phyloP scores from a whole-genome alignment of 305 asterid genomes.

The Solanum hybrid region DNA sequence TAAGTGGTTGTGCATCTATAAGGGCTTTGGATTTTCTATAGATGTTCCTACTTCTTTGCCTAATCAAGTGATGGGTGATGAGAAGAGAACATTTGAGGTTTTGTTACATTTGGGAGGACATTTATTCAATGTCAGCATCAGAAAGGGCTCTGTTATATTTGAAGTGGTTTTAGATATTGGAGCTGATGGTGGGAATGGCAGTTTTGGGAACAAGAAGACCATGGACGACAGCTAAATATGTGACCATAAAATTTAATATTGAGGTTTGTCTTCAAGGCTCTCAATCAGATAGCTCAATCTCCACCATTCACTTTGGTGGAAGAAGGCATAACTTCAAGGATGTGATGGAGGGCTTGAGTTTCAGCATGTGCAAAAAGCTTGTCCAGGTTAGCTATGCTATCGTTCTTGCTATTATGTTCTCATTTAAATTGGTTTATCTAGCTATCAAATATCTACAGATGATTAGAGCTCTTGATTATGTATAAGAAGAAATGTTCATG shows the following conservation, averaged over 20 bases:
- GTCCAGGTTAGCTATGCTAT: slow-evolving; percentile 29
- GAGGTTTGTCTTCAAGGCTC: slow-evolving; percentile 25
- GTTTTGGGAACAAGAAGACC: slow-evolving; percentile 24
- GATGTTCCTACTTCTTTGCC: slow-evolving; percentile 22
- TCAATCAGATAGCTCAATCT: slow-evolving; percentile 15
- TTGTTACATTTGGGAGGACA: slow-evolving; percentile 28
- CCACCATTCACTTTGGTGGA: slow-evolving; percentile 17
- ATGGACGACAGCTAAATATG: slow-evolving; percentile 11
- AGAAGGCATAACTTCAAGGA: slow-evolving; percentile 21
- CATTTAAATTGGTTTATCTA: background rate
- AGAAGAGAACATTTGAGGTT: slow-evolving; percentile 33
- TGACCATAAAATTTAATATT: slow-evolving; percentile 22
- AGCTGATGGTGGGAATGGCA: slow-evolving; percentile 14
- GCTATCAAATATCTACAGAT: background rate
- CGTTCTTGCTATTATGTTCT: background rate
- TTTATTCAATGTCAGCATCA: slow-evolving; percentile 19
- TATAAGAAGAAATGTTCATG: background rate
- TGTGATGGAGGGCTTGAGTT: slow-evolving; percentile 29
- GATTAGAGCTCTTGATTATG: background rate
- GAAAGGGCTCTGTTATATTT: slow-evolving; percentile 21
- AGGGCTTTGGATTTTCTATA: slow-evolving; percentile 20
- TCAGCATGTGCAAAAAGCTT: slow-evolving; percentile 35
- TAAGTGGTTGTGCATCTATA: slow-evolving; percentile 27
- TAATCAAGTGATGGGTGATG: slow-evolving; percentile 25
- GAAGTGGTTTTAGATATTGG: slow-evolving; percentile 18